Evolutionary conservation across 2,329 filamentous ascomycete genomes (phyloP).

Genomic region (Akanthomyces lecanii): DNA sequence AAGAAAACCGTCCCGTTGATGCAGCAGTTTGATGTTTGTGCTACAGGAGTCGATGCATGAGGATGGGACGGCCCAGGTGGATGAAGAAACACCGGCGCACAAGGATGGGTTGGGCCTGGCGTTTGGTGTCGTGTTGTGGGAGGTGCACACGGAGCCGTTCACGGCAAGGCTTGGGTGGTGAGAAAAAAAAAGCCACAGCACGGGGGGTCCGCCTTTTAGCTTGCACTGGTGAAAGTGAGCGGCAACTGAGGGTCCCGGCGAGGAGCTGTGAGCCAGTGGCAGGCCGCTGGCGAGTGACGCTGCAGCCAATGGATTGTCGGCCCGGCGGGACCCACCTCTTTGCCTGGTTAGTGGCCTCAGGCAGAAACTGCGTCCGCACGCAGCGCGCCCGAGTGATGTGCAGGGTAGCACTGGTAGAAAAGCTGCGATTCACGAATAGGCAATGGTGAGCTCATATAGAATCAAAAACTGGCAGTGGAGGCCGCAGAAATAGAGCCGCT

Average conservation of each 20-base stretch:
- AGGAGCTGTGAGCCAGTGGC: background rate
- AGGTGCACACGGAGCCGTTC: slow-evolving; percentile 7
- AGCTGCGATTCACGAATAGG: background rate
- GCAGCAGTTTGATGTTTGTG: background rate
- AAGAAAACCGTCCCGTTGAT: background rate
- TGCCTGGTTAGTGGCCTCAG: background rate
- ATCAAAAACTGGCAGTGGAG: background rate
- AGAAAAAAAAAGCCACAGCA: slow-evolving; percentile 15
- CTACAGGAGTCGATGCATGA: slow-evolving; percentile 13
- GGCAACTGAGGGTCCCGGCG: background rate
- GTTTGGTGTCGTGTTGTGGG: slow-evolving; percentile 12
- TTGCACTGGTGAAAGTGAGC: background rate
- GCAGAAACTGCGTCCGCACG: background rate
- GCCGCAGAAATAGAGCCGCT: too few species aligned
- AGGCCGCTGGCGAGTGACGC: background rate
- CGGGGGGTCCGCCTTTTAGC: background rate
- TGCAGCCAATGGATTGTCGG: slow-evolving; percentile 2
- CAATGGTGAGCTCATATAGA: background rate
- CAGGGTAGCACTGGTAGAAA: background rate
- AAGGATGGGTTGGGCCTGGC: background rate
- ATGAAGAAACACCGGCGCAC: slow-evolving; percentile 12
- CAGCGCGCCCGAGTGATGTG: background rate
- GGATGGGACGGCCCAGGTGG: background rate
- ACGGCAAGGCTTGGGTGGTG: background rate
- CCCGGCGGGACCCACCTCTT: background rate